Conservation (phyloP, 495 filamentous ascomycete species). For the Venustampulla echinocandica region DNA sequence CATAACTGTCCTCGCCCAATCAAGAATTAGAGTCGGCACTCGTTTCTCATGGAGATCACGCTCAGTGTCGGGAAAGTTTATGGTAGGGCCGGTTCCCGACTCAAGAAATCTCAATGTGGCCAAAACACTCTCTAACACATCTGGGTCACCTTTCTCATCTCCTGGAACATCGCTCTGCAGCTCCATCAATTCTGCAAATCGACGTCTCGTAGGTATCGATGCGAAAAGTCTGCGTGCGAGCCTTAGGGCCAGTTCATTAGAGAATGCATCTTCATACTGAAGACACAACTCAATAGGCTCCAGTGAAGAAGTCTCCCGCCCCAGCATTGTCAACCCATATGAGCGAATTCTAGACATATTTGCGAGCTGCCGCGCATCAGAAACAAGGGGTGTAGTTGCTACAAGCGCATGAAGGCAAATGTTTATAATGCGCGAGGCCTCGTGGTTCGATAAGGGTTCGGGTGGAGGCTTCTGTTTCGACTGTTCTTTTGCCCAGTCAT, state of each 20-base stretch:
- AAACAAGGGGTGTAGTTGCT: slow-evolving; percentile 41
- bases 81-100: slow-evolving; percentile 28
- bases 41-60: slow-evolving; percentile 41
- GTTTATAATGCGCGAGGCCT: slow-evolving; percentile 41
- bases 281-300: slow-evolving; percentile 31
- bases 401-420: slow-evolving; percentile 46
- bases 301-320: slow-evolving; percentile 22
- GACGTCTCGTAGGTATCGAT: slow-evolving; percentile 39
- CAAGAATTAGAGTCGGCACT: slow-evolving; percentile 52
- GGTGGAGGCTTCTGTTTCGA: slow-evolving; percentile 28
- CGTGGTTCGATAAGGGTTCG: slow-evolving; percentile 15
- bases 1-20: slow-evolving; percentile 71
- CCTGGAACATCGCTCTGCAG: slow-evolving; percentile 5
- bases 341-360: slow-evolving; percentile 46
- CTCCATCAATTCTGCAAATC: slow-evolving; percentile 36
- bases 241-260: slow-evolving; percentile 40
- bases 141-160: slow-evolving; percentile 28
- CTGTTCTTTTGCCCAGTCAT: slow-evolving; percentile 27
- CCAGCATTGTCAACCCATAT: slow-evolving; percentile 31
- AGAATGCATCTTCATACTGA: slow-evolving; percentile 48
- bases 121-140: slow-evolving; percentile 38
- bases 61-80: slow-evolving; percentile 39
- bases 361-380: slow-evolving; percentile 31
- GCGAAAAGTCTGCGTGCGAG: slow-evolving; percentile 41
- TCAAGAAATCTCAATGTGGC: slow-evolving; percentile 39